A percentile compares a stretch with the other conserved stretches of the same genome.
These are phyloP conservation scores for Alternaria conjuncta DNA, from an alignment of 2,329 filamentous ascomycete genomes.

Conservation along the genomic window DNA sequence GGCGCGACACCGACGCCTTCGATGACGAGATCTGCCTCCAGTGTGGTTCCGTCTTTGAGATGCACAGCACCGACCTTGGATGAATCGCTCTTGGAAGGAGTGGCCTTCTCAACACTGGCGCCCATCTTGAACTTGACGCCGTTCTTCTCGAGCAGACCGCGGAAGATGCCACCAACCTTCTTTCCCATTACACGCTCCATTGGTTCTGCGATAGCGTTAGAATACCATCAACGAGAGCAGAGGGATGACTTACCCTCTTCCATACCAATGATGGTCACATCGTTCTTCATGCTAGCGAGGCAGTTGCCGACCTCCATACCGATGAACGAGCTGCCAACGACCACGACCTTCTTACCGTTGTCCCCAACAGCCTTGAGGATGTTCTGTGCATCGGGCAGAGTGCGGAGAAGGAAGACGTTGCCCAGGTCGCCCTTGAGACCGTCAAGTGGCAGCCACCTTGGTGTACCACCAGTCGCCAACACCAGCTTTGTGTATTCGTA, in stretches of 20 bases:
- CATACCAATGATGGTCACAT: constrained; percentile 87
- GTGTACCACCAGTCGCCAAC: constrained; percentile 83
- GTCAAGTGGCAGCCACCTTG: constrained; percentile 75
- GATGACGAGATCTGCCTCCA: constrained; percentile 89
- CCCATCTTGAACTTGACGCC: constrained; percentile 88
- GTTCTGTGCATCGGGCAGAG: constrained; percentile 74
- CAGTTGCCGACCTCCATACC: constrained; percentile 95
- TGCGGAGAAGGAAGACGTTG: constrained; percentile 87
- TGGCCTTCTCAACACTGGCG: constrained; percentile 82
- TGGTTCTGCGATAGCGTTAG: constrained; percentile 59
- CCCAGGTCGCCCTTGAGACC: constrained; percentile 81
- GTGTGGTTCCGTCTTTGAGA: constrained; percentile 82
- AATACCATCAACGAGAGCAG: neutral
- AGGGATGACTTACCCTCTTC: constrained; percentile 61
- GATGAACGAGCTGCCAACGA: constrained; percentile 94
- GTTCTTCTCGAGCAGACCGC: constrained; percentile 78
- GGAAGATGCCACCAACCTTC: constrained; percentile 80
- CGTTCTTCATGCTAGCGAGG: constrained; percentile 76
- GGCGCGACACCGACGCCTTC: constrained; percentile 89
- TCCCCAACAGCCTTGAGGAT: constrained; percentile 81
- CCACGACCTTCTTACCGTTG: constrained; percentile 87
- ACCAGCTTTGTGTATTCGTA: constrained; percentile 86
- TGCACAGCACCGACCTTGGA: constrained; percentile 79
- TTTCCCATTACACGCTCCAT: constrained; percentile 86
- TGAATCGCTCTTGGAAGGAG: constrained; percentile 70